phyloP scores from a whole-genome alignment of 2,329 filamentous ascomycete genomes.

The Clonostachys rosea region DNA sequence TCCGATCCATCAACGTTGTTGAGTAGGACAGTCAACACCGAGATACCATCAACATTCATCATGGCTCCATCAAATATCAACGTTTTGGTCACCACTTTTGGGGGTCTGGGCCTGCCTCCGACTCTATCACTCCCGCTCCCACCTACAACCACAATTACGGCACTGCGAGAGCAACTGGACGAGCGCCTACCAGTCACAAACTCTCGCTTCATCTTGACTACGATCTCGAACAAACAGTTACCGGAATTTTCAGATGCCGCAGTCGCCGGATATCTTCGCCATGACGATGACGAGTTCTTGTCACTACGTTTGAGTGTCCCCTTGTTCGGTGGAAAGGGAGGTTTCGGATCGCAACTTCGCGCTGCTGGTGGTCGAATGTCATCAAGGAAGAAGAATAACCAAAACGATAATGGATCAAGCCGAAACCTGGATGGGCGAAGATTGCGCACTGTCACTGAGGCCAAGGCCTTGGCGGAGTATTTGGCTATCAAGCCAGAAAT shows the following conservation, averaged over 20 bases:
- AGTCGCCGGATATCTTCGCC: slow-evolving; percentile 58
- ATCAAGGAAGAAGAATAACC: slow-evolving; percentile 80
- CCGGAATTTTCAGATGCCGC: slow-evolving; percentile 43
- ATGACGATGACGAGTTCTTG: slow-evolving; percentile 61
- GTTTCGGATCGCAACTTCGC: slow-evolving; percentile 94
- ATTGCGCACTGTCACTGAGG: slow-evolving; percentile 87
- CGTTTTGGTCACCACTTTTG: slow-evolving; percentile 79
- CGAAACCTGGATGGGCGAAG: slow-evolving; percentile 89
- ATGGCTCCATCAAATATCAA: slow-evolving; percentile 65
- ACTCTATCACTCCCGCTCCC: slow-evolving; percentile 75
- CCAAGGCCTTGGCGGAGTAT: slow-evolving; percentile 92
- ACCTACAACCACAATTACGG: slow-evolving; percentile 57
- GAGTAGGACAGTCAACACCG: no score
- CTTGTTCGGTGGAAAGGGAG: slow-evolving; percentile 90
- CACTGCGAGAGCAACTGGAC: slow-evolving; percentile 61
- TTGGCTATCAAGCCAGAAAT: slow-evolving; percentile 95
- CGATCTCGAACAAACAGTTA: slow-evolving; percentile 71
- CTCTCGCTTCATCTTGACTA: slow-evolving; percentile 72
- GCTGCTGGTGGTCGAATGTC: slow-evolving; percentile 98
- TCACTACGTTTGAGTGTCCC: slow-evolving; percentile 76
- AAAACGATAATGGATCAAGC: slow-evolving; percentile 84
- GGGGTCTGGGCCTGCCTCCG: slow-evolving; percentile 76
- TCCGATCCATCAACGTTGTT: neutral
- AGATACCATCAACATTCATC: slow-evolving; percentile 1
- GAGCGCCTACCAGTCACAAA: slow-evolving; percentile 53